These are phyloP conservation scores for Cercospora janseana DNA, from an alignment of 2,329 filamentous ascomycete species.

Conservation along the genomic window DNA sequence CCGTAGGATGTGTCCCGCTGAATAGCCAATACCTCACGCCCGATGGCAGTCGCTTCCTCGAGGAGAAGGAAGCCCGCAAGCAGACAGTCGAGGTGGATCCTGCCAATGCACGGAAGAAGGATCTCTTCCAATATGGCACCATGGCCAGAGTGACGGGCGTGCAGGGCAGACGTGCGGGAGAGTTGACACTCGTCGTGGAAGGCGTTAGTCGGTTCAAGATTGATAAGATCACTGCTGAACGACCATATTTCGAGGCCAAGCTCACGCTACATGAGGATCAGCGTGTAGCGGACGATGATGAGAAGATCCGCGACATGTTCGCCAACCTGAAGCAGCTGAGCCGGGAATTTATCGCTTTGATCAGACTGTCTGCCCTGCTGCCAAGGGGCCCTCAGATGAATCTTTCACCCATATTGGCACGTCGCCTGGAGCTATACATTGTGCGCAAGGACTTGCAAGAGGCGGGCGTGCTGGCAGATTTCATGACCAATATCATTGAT, in stretches of 20 bases:
- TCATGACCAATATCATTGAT: slow-evolving; percentile 92
- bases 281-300: slow-evolving; percentile 43
- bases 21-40: slow-evolving; percentile 70
- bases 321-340: slow-evolving; percentile 78
- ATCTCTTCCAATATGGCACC: slow-evolving; percentile 81
- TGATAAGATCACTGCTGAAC: slow-evolving; percentile 70
- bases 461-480: slow-evolving; percentile 84
- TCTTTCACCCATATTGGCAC: slow-evolving; percentile 79
- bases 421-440: slow-evolving; percentile 84
- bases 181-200: slow-evolving; percentile 83
- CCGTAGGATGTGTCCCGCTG: slow-evolving; percentile 84
- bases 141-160: slow-evolving; percentile 55
- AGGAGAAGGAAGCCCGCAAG: slow-evolving; percentile 55
- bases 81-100: slow-evolving; percentile 57
- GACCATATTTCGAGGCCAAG: slow-evolving; percentile 82
- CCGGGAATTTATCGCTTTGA: slow-evolving; percentile 77
- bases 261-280: slow-evolving; percentile 69
- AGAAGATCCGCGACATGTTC: slow-evolving; percentile 69
- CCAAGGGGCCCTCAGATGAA: slow-evolving; percentile 64
- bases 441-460: slow-evolving; percentile 76
- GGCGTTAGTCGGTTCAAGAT: slow-evolving; percentile 75
- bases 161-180: slow-evolving; percentile 48
- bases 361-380: slow-evolving; percentile 81
- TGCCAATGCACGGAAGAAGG: slow-evolving; percentile 48
- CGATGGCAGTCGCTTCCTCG: slow-evolving; percentile 73